Evolutionary conservation across 1,139 yeast species (phyloP).

Genomic region (Suhomyces choctaworum): DNA sequence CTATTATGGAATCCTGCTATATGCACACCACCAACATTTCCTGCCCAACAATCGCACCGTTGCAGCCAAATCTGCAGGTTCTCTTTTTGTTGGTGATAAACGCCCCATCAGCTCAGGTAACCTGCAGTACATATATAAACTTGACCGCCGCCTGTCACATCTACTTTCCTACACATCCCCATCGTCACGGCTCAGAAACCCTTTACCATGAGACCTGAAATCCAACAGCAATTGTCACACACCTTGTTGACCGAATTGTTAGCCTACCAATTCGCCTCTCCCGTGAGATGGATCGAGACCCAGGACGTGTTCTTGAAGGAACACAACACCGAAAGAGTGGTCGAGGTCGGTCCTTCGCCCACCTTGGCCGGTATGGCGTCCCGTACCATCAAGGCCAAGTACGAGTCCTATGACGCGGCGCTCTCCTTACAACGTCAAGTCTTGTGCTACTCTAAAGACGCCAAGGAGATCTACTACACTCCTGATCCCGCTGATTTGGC

Average conservation of each 20-base stretch:
- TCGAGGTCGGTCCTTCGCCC: slow-evolving; percentile 98
- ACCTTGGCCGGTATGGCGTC: slow-evolving; percentile 98
- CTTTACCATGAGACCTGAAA: slow-evolving; percentile 85
- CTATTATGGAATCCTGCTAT: too few species aligned
- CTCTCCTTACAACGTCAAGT: slow-evolving; percentile 95
- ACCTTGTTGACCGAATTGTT: slow-evolving; percentile 89
- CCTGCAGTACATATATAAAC: slow-evolving; percentile 2
- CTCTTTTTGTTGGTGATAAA: slow-evolving; percentile 4
- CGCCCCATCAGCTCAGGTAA: slow-evolving; percentile 4
- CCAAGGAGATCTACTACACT: slow-evolving; percentile 93
- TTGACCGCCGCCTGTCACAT: neutral
- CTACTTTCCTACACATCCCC: neutral
- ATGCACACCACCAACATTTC: neutral
- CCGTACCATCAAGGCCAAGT: slow-evolving; percentile 93
- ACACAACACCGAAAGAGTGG: slow-evolving; percentile 93
- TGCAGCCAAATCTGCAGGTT: slow-evolving; percentile 7
- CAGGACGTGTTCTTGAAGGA: slow-evolving; percentile 96
- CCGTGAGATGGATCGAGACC: slow-evolving; percentile 99
- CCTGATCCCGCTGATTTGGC: slow-evolving; percentile 75
- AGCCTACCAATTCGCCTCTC: slow-evolving; percentile 98
- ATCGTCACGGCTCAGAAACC: neutral
- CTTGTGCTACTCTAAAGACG: slow-evolving; percentile 91
- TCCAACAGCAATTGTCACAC: slow-evolving; percentile 96
- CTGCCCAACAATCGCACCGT: slow-evolving; percentile 2
- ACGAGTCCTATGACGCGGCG: slow-evolving; percentile 97